Evolutionary conservation across 2,329 filamentous ascomycete genomes (phyloP).

Genomic region (Tolypocladium inflatum): DNA sequence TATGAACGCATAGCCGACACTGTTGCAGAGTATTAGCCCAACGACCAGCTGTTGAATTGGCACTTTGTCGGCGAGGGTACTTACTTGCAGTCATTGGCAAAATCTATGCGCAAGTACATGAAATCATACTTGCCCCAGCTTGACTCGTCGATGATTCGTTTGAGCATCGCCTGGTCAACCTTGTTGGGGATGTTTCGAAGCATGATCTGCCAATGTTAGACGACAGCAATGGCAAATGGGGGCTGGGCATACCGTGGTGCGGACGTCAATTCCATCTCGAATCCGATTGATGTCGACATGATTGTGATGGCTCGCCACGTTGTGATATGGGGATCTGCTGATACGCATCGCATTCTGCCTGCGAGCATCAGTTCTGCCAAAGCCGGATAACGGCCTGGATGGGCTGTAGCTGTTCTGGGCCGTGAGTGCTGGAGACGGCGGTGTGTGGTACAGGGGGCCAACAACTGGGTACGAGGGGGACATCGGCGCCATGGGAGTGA

Average conservation of each 20-base stretch:
- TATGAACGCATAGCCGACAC: conserved; percentile 94
- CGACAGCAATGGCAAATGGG: neutral
- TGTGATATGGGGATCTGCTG: conserved; percentile 35
- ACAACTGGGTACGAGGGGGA: conserved; percentile 20
- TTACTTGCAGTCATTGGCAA: conserved; percentile 75
- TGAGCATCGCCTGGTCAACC: conserved; percentile 68
- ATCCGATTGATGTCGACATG: conserved; percentile 53
- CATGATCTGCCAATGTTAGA: conserved; percentile 59
- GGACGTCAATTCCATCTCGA: conserved; percentile 58
- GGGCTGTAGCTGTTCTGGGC: conserved; percentile 28
- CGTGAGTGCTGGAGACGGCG: conserved; percentile 23
- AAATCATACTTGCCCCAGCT: conserved; percentile 85
- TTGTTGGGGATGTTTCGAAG: conserved; percentile 91
- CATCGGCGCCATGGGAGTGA: conserved; percentile 17
- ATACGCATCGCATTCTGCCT: conserved; percentile 40
- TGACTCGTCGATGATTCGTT: conserved; percentile 68
- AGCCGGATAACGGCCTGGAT: conserved; percentile 24
- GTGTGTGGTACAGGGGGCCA: conserved; percentile 19
- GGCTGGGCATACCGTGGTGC: conserved; percentile 54
- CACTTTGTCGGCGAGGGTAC: conserved; percentile 18
- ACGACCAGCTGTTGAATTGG: neutral
- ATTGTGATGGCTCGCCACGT: conserved; percentile 45
- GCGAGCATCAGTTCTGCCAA: conserved; percentile 28
- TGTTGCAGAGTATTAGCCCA: conserved; percentile 23
- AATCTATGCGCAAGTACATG: conserved; percentile 87